phyloP scores from a whole-genome alignment of 192 early-diverging fungal genomes.

The Dissophora ornata region DNA sequence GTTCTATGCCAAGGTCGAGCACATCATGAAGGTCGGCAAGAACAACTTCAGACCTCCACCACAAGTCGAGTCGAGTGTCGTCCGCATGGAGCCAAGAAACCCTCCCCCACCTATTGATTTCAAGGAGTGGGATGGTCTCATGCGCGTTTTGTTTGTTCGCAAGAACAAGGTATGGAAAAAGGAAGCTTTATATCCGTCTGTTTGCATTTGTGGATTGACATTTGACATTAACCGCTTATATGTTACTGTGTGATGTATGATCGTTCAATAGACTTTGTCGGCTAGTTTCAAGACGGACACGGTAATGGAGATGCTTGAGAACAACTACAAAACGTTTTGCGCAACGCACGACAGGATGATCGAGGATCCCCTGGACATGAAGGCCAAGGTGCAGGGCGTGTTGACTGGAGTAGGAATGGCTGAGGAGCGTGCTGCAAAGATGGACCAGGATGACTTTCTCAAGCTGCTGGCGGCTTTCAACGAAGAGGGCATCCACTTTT shows the following conservation, averaged over 20 bases:
- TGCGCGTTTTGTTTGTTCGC: slow-evolving; percentile 91
- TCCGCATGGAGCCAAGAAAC: slow-evolving; percentile 92
- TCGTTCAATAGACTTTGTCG: slow-evolving; percentile 70
- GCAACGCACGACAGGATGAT: slow-evolving; percentile 82
- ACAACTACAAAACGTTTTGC: slow-evolving; percentile 96
- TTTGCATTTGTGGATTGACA: not conserved
- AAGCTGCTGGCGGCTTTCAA: slow-evolving; percentile 91
- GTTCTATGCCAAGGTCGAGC: slow-evolving; percentile 92
- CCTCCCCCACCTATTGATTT: slow-evolving; percentile 96
- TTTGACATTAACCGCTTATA: no score
- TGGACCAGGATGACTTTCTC: slow-evolving; percentile 95
- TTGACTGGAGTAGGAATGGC: slow-evolving; percentile 75
- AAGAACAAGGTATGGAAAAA: slow-evolving; percentile 84
- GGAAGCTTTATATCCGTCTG: not conserved
- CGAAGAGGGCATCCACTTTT: slow-evolving; percentile 92
- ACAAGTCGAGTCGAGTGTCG: slow-evolving; percentile 94
- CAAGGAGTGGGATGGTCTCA: slow-evolving; percentile 96
- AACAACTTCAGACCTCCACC: slow-evolving; percentile 99
- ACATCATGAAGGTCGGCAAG: slow-evolving; percentile 97
- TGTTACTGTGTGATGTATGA: no score
- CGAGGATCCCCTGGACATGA: slow-evolving; percentile 89
- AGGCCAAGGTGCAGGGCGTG: slow-evolving; percentile 79
- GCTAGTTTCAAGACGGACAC: slow-evolving; percentile 91
- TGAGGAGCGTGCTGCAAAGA: slow-evolving; percentile 86
- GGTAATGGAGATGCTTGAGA: slow-evolving; percentile 91